phyloP scores from a whole-genome alignment of 305 asterid species.

The Fraxinus velutina region DNA sequence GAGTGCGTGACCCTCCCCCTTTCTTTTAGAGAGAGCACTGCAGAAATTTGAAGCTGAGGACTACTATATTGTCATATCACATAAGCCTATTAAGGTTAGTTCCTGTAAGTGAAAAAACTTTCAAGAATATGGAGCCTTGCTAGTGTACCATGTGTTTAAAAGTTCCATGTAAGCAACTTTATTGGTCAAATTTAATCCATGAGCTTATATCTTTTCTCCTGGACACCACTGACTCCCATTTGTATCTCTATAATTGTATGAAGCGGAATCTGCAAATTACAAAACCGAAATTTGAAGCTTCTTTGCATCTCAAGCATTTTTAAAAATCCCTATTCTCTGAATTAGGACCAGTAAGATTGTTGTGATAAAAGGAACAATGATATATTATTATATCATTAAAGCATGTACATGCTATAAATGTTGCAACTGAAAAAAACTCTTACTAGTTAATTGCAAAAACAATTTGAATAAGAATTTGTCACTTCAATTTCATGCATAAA shows the following conservation, averaged over 20 bases:
- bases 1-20: neutral
- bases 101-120: neutral
- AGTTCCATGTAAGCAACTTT: neutral
- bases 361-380: neutral
- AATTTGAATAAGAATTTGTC: neutral
- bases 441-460: neutral
- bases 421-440: neutral
- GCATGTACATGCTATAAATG: neutral
- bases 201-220: slow-evolving; percentile 93
- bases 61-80: neutral
- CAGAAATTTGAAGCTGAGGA: neutral
- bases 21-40: neutral
- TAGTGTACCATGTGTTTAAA: neutral
- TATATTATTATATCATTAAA: neutral
- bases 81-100: neutral
- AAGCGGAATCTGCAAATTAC: slow-evolving; percentile 69
- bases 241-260: slow-evolving; percentile 97
- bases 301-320: neutral
- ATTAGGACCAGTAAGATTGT: neutral
- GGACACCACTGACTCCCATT: slow-evolving; percentile 98
- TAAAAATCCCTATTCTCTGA: neutral
- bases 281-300: slow-evolving; percentile 4
- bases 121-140: neutral
- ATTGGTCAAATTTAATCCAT: slow-evolving; percentile 32
- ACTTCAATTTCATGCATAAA: neutral